Percentiles rank a stretch among this genome's conserved stretches.
phyloP scores from a whole-genome alignment of 306 rosid genomes.

The Vigna angularis region DNA sequence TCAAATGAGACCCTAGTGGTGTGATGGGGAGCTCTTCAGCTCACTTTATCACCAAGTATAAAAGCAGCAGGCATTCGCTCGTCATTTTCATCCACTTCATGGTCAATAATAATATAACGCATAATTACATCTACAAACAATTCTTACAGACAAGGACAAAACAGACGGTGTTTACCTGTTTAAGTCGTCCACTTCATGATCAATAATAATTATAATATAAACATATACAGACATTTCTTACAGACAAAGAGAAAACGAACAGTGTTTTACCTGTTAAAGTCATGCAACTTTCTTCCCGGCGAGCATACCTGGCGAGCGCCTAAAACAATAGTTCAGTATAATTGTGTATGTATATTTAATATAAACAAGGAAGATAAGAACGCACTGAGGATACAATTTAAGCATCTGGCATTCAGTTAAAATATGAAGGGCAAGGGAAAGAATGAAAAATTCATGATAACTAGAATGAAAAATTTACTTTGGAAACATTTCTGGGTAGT shows the following conservation, averaged over 20 bases:
- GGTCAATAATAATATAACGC: conserved; percentile 1
- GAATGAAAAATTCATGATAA: conserved; percentile 13
- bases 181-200: conserved; percentile 47
- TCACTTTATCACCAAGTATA: conserved; percentile 24
- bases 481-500: neutral
- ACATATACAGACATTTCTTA: neutral
- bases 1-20: conserved; percentile 12
- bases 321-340: conserved; percentile 46
- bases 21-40: conserved; percentile 26
- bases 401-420: conserved; percentile 8
- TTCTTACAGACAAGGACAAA: conserved; percentile 2
- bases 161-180: conserved; percentile 62
- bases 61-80: conserved; percentile 18
- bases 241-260: neutral
- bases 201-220: neutral
- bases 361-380: conserved; percentile 16
- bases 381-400: conserved; percentile 8
- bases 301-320: conserved; percentile 93
- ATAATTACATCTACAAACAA: conserved; percentile 21
- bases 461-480: conserved; percentile 5
- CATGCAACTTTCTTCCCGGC: conserved; percentile 79
- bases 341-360: neutral
- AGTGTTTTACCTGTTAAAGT: conserved; percentile 76
- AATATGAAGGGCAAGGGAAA: conserved; percentile 33
- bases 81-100: conserved; percentile 20